Evolutionary conservation across 805 yeast genomes (phyloP).

Genomic region (Barnettozyma pratensis): DNA sequence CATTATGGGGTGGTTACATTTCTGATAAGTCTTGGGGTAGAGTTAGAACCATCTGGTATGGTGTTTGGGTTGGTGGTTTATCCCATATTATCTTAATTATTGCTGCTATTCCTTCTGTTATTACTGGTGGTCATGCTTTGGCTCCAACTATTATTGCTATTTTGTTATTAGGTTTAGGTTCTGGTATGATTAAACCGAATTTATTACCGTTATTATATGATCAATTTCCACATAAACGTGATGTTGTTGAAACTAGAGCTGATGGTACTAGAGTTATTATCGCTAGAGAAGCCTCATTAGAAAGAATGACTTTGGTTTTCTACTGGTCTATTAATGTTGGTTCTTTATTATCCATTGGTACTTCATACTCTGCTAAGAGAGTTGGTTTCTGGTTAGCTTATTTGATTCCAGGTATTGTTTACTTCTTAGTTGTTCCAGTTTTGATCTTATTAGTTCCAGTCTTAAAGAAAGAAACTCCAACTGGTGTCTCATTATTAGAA

Average conservation of each 20-base stretch:
- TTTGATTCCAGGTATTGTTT: conserved; percentile 59
- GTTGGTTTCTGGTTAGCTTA: conserved; percentile 72
- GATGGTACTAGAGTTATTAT: conserved; percentile 61
- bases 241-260: conserved; percentile 49
- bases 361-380: conserved; percentile 60
- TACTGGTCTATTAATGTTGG: conserved; percentile 74
- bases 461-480: conserved; percentile 22
- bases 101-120: conserved; percentile 56
- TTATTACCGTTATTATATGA: conserved; percentile 66
- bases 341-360: conserved; percentile 65
- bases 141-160: conserved; percentile 50
- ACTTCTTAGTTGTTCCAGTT: conserved; percentile 43
- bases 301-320: conserved; percentile 68
- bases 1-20: conserved; percentile 66
- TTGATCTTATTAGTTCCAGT: conserved; percentile 28
- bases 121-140: conserved; percentile 41
- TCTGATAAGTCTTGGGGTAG: conserved; percentile 74
- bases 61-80: conserved; percentile 49
- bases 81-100: conserved; percentile 62
- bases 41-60: conserved; percentile 57
- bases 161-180: conserved; percentile 60
- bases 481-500: conserved; percentile 36
- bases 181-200: conserved; percentile 76
- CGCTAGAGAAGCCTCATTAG: conserved; percentile 66
- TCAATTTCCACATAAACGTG: conserved; percentile 56